A percentile compares a stretch with the other conserved stretches of the same genome.
phyloP scores from a whole-genome alignment of 768 basidiomycete genomes.

The Tricholoma flavovirens region DNA sequence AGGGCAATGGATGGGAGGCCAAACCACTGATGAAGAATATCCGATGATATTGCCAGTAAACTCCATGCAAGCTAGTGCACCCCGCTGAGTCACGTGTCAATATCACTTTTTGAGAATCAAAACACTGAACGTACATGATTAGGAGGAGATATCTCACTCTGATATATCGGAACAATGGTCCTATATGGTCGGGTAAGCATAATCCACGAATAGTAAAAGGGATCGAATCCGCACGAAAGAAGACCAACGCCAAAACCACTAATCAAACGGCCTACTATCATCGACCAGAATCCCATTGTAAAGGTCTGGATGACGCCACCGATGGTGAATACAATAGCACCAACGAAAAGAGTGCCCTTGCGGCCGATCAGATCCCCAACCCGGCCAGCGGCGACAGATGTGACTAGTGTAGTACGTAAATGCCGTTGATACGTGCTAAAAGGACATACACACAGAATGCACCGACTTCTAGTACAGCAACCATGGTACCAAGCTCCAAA shows the following conservation, averaged over 20 bases:
- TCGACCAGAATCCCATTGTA: slow-evolving; percentile 32
- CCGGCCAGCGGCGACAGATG: slow-evolving; percentile 81
- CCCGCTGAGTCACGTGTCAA: slow-evolving; percentile 50
- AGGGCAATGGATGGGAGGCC: slow-evolving; percentile 20
- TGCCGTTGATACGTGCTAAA: neutral
- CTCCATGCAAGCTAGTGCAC: slow-evolving; percentile 90
- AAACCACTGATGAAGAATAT: slow-evolving; percentile 83
- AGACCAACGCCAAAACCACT: slow-evolving; percentile 72
- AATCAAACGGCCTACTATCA: slow-evolving; percentile 59
- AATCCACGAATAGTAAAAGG: neutral
- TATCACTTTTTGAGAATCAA: neutral
- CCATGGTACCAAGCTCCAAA: slow-evolving; percentile 85
- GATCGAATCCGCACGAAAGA: slow-evolving; percentile 48
- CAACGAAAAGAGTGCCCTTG: slow-evolving; percentile 65
- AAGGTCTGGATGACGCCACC: slow-evolving; percentile 75
- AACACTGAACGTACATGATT: slow-evolving; percentile 54
- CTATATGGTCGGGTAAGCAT: slow-evolving; percentile 31
- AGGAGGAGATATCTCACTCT: slow-evolving; percentile 93
- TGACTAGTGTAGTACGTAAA: slow-evolving; percentile 44
- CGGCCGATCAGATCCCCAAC: slow-evolving; percentile 74
- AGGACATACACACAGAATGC: slow-evolving; percentile 62
- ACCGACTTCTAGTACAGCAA: slow-evolving; percentile 90
- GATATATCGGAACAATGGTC: slow-evolving; percentile 93
- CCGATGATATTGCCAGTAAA: slow-evolving; percentile 92
- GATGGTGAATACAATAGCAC: slow-evolving; percentile 68